phyloP scores from a whole-genome alignment of 202 grass and related monocot genomes.

The Eragrostis tef region DNA sequence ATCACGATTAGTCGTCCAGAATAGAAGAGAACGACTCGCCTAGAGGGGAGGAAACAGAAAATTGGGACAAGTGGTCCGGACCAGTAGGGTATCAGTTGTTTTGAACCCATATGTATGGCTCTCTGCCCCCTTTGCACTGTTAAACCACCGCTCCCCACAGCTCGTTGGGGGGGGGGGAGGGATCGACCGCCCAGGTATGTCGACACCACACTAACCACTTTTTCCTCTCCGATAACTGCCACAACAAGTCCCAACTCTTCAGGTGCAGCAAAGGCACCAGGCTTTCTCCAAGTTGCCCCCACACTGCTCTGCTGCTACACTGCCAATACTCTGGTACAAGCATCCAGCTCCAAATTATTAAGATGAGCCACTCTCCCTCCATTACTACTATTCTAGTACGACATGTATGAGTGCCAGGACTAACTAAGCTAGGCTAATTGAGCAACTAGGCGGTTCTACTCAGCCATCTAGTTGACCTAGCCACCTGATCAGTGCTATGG shows the following conservation, averaged over 20 bases:
- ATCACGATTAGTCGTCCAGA: neutral
- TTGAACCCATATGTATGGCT: neutral
- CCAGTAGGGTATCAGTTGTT: neutral
- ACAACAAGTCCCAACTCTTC: neutral
- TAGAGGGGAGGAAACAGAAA: neutral
- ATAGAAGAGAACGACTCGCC: neutral
- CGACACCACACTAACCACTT: too few species aligned
- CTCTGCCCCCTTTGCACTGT: neutral
- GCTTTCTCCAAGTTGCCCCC: neutral
- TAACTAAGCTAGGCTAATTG: neutral
- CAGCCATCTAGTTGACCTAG: neutral
- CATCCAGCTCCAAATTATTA: neutral
- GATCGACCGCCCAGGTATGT: too few species aligned
- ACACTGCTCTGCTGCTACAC: neutral
- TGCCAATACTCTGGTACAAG: neutral
- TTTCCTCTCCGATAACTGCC: neutral
- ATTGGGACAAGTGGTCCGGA: neutral
- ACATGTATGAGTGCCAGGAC: neutral
- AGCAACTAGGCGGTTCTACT: neutral
- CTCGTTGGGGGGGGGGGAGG: too few species aligned
- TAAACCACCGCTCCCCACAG: too few species aligned
- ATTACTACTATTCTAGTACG: neutral
- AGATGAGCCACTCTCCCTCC: neutral
- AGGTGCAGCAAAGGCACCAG: neutral
- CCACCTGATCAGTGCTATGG: neutral